Evolutionary conservation across 768 basidiomycete genomes (phyloP).

Genomic region (Mycena sanguinolenta): DNA sequence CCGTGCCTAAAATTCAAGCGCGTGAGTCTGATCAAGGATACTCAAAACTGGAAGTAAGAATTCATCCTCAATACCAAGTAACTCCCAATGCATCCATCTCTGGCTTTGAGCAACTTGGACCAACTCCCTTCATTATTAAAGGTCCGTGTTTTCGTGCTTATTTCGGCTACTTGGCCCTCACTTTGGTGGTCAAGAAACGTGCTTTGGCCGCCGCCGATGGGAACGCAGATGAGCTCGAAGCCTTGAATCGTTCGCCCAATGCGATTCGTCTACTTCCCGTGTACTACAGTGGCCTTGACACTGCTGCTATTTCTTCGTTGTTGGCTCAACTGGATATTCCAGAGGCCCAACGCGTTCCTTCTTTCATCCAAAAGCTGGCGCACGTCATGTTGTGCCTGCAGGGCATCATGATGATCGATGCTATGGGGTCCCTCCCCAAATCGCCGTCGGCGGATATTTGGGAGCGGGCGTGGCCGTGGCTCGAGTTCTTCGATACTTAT

Average conservation of each 20-base stretch:
- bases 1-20: no score
- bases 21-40: no score
- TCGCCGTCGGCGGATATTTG: neutral
- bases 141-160: neutral
- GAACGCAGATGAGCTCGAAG: neutral
- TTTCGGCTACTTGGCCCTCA: neutral
- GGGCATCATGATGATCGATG: neutral
- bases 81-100: neutral
- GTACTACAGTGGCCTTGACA: neutral
- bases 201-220: neutral
- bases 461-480: neutral
- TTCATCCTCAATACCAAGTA: no score
- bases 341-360: no score
- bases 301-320: neutral
- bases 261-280: neutral
- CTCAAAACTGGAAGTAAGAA: no score
- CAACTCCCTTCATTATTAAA: neutral
- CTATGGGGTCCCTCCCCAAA: neutral
- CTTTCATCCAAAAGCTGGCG: neutral
- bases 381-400: neutral
- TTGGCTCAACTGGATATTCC: neutral
- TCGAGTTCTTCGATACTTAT: neutral
- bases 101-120: neutral
- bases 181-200: neutral
- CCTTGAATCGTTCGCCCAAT: neutral